Evolutionary conservation across 1,284 basidiomycete genomes (phyloP), one percentile per base, ranked within the genome.

Genomic region (Bjerkandera adusta): DNA sequence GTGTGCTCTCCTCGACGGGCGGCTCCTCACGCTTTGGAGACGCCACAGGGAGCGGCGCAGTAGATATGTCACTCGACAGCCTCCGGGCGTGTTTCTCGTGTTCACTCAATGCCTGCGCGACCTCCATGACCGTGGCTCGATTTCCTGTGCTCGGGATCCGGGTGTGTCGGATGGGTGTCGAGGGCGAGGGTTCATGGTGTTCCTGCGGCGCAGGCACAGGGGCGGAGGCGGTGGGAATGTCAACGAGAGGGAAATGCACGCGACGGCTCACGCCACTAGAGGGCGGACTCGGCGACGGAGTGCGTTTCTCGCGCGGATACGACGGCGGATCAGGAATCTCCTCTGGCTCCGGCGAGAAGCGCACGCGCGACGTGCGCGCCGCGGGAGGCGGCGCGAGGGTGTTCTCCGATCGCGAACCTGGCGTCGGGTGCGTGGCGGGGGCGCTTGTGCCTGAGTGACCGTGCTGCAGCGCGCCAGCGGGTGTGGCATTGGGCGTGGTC

Each of bases 41-140:
- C n/a, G 10, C 16, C 18, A 16, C 21, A 7, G 35, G n/a, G 2
- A 5, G 16, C n/a, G 36, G 11, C 2, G 35, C 13, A 33, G 39
- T 20, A 7, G n/a, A 7, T 11, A 34, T 26, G 20, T 44, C 12
- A 22, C 13, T 4, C 16, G 13, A 22, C 15, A 18, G 21, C 26
- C 36, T 41, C 15, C 40, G 24, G n/a, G 26, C 35, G 4, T 49
- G 50, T 15, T 32, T 35, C 27, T 53, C 57, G 16, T 61, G 67
- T 43, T 78, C 72, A 22, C 64, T 70, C 51, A 88, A 64, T 7
- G 76, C 73, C 58, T 83, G 81, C 2, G 85, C 85, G 3, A 89
- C 77, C 42, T 89, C 85, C 86, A 89, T 89, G 18, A 82, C 85
- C 12, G 79, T 79, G 16, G 83, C 78, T 48, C 87, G 69, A 43